Conservation (phyloP, 108 stramenopile species). For the Nitzschia inconspicua region DNA sequence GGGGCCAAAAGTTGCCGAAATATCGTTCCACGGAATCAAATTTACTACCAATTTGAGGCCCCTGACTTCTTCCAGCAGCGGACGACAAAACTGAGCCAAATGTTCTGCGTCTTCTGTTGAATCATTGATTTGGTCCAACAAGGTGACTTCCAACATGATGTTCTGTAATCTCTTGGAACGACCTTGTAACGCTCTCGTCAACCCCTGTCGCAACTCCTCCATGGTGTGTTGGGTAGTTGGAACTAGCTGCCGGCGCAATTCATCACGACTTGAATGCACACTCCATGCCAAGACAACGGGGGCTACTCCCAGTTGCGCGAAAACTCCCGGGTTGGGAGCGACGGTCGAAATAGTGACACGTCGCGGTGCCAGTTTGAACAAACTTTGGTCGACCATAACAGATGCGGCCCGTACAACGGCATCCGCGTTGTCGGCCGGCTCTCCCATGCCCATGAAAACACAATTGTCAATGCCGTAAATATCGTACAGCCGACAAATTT, state of each 20-base stretch:
- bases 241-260: slow-evolving; percentile 60
- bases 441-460: slow-evolving; percentile 92
- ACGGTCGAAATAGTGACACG: slow-evolving; percentile 85
- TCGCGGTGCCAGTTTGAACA: slow-evolving; percentile 50
- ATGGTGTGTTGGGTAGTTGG: slow-evolving; percentile 75
- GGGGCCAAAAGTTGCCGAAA: slow-evolving; percentile 25
- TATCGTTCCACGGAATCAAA: slow-evolving; percentile 81
- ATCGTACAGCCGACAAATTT: slow-evolving; percentile 33
- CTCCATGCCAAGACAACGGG: slow-evolving; percentile 73
- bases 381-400: slow-evolving; percentile 37
- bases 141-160: slow-evolving; percentile 76
- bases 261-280: slow-evolving; percentile 72
- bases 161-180: slow-evolving; percentile 35
- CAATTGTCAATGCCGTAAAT: slow-evolving; percentile 51
- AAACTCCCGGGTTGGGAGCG: slow-evolving; percentile 60
- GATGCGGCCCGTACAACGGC: slow-evolving; percentile 45
- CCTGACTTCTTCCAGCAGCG: slow-evolving; percentile 43
- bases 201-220: slow-evolving; percentile 63
- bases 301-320: slow-evolving; percentile 33
- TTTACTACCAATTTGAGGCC: slow-evolving; percentile 74
- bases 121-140: slow-evolving; percentile 85
- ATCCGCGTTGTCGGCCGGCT: slow-evolving; percentile 68
- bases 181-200: slow-evolving; percentile 44
- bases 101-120: slow-evolving; percentile 64
- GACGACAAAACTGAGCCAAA: slow-evolving; percentile 65